Base-by-base conservation (phyloP, 192 early-diverging fungal genomes). In the Backusella tarrabulga region DNA sequence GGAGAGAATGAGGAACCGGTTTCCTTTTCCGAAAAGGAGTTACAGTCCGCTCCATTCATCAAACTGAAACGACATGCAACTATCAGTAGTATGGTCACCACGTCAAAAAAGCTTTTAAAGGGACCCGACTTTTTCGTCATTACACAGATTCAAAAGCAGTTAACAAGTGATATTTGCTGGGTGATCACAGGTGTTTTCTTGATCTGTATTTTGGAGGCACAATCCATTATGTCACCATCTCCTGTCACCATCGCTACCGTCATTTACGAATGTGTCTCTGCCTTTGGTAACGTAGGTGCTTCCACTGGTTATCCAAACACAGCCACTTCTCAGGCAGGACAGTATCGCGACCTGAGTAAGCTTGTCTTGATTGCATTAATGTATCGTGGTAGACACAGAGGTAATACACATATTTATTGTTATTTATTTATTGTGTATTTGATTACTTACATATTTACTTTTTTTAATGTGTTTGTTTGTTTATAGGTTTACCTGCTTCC, bases 101-200 rank as follows among this genome's bases (percentile, higher is more conserved):
- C 56, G 6, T 54, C 73, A 21, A 67, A 68, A 42, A 74, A 74
- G 21, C 4, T 79, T 17, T 15, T 82, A 21, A 74, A 73, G 7
- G 42, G 77, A 38, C 81, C 81, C 19, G 81, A 83, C 52, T 78
- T 83, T 29, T 78, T 83, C 41, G 75, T 83, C 6, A 83, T 83
- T 75, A 79, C 77, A 26, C 81, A 83, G 50, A 79, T 83, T 67
- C 81, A 83, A 63, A 26, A 75, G 3, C 81, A 83, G 35, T 54
- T 83, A 29, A 79, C 81, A n/a, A 83, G 72, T 46, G 81, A 83
- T 34, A 76, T 83, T 21, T 74, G 74, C 34, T 83, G 81, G 81
- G 50, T 83, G 2, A 72, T 83, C 52, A 56, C 50, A 14, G 77
- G 77, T 32, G 68, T 83, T 8, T 83, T 79, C 42, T 70, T 70